These are phyloP conservation scores for Neonectria magnoliae DNA, from an alignment of 2,329 filamentous ascomycete genomes.

Conservation along the genomic window DNA sequence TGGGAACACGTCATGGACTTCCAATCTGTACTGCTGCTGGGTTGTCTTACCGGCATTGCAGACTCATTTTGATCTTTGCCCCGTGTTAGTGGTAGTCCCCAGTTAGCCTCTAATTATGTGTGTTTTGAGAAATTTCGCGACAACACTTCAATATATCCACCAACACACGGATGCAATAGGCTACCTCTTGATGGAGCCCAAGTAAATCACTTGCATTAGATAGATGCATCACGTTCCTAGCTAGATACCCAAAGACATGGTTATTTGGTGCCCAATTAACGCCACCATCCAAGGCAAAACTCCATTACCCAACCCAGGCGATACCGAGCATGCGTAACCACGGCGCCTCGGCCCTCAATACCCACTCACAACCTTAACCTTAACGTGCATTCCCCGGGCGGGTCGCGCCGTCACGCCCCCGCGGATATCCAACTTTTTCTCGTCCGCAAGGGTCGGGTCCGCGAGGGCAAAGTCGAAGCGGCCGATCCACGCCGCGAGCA, in stretches of 20 bases:
- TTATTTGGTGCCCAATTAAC: neutral
- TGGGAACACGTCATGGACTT: slow-evolving; percentile 2
- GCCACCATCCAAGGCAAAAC: neutral
- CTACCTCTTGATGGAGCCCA: neutral
- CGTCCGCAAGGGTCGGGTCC: slow-evolving; percentile 70
- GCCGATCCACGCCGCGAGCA: slow-evolving; percentile 81
- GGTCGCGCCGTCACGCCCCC: slow-evolving; percentile 78
- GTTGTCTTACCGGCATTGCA: neutral
- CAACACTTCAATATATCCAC: neutral
- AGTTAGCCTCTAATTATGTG: neutral
- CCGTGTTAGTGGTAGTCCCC: neutral
- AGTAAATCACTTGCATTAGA: neutral
- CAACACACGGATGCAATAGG: neutral
- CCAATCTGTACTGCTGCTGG: neutral
- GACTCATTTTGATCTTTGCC: neutral
- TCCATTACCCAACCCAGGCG: neutral
- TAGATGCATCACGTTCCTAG: neutral
- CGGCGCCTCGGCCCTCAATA: slow-evolving; percentile 53
- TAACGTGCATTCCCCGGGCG: slow-evolving; percentile 75
- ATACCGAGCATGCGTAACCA: neutral
- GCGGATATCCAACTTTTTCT: slow-evolving; percentile 73
- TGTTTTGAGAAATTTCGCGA: neutral
- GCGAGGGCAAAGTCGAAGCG: slow-evolving; percentile 72
- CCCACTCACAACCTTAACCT: slow-evolving; percentile 71
- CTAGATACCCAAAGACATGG: neutral